Percentiles rank a stretch among this genome's conserved stretches.
Conservation (phyloP, 2,329 filamentous ascomycete genomes). For the Endoconidiophora laricicola region DNA sequence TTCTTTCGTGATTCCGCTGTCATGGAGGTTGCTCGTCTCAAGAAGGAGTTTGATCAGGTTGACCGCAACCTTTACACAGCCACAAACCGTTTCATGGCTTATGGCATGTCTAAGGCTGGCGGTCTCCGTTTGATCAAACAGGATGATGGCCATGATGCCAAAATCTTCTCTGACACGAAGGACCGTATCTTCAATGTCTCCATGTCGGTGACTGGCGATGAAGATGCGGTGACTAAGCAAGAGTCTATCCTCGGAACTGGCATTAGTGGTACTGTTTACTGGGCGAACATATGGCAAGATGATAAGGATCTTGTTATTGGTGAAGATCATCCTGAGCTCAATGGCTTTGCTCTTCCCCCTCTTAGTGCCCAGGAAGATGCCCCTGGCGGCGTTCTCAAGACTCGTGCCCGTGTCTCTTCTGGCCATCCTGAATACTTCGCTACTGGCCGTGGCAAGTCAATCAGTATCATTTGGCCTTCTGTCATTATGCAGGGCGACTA, state of each 20-base stretch:
- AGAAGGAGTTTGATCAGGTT: constrained; percentile 96
- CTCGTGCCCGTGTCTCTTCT: constrained; percentile 76
- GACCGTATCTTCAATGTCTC: constrained; percentile 93
- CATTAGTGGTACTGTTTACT: constrained; percentile 92
- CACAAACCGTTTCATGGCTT: constrained; percentile 80
- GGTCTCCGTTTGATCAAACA: constrained; percentile 88
- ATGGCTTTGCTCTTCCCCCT: constrained; percentile 79
- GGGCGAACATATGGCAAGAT: constrained; percentile 63
- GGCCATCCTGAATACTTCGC: constrained; percentile 87
- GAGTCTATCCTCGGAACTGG: constrained; percentile 86
- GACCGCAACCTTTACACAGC: constrained; percentile 86
- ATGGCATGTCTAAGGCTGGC: constrained; percentile 83
- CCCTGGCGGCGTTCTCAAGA: constrained; percentile 86
- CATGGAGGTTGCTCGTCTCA: constrained; percentile 83
- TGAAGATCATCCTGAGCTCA: constrained; percentile 61
- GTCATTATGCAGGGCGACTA: constrained; percentile 46
- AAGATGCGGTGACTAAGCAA: constrained; percentile 25
- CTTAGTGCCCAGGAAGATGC: constrained; percentile 74
- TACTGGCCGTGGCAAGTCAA: constrained; percentile 87
- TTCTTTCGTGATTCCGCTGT: constrained; percentile 63
- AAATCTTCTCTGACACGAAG: constrained; percentile 77
- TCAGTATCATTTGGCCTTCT: constrained; percentile 67
- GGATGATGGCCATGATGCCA: constrained; percentile 79
- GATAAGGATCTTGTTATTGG: constrained; percentile 60
- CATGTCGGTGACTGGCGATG: constrained; percentile 46